A percentile compares a stretch with the other conserved stretches of the same genome.
Evolutionary conservation across 1,139 yeast species (phyloP).

Genomic region (Suhomyces terraborum): DNA sequence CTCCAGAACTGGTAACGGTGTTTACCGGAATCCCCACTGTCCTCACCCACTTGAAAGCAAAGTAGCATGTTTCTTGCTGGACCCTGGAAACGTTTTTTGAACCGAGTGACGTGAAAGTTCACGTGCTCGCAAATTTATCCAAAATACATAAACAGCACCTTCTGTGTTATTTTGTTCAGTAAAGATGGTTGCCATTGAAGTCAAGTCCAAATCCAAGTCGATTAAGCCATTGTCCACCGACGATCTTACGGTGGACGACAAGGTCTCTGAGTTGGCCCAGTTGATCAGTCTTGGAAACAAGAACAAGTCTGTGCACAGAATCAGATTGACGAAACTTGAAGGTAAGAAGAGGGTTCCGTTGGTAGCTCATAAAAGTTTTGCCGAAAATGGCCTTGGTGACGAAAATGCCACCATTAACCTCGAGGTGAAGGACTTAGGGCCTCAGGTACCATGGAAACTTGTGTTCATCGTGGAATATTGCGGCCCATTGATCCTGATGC

Average conservation of each 20-base stretch:
- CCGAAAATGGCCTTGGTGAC: constrained; percentile 33
- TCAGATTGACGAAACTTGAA: constrained; percentile 39
- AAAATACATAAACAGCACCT: too few species aligned
- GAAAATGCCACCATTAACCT: constrained; percentile 35
- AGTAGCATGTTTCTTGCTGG: too few species aligned
- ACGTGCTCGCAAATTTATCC: too few species aligned
- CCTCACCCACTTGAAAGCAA: too few species aligned
- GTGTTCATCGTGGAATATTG: constrained; percentile 84
- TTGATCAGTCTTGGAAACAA: constrained; percentile 48
- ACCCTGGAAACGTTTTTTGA: too few species aligned
- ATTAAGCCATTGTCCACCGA: constrained; percentile 44
- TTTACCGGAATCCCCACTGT: too few species aligned
- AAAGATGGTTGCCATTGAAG: constrained; percentile 42
- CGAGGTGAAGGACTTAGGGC: constrained; percentile 84
- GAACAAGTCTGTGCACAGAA: constrained; percentile 39
- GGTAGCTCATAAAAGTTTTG: constrained; percentile 32
- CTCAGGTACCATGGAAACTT: constrained; percentile 89
- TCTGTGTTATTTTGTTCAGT: too few species aligned
- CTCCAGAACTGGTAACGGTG: too few species aligned
- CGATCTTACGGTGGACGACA: constrained; percentile 33
- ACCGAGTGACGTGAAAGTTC: too few species aligned
- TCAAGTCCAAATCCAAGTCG: constrained; percentile 54
- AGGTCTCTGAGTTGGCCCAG: constrained; percentile 35
- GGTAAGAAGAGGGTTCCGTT: constrained; percentile 38
- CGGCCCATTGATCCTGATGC: constrained; percentile 85